Conservation (phyloP, 768 basidiomycete species). For the Calocera viscosa region DNA sequence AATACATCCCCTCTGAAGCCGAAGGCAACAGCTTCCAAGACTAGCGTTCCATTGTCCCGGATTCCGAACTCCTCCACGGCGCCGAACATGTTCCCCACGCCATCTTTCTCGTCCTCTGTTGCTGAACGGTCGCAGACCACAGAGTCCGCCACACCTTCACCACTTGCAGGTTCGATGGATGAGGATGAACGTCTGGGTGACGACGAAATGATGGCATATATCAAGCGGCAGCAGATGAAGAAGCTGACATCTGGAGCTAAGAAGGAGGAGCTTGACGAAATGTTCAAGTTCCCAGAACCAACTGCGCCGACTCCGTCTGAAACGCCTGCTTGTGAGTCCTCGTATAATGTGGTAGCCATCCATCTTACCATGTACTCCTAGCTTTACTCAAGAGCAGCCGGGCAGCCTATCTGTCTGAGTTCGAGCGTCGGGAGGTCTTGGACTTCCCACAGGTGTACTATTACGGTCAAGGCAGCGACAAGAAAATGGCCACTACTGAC, state of each 20-base stretch:
- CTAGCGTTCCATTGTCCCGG: background rate
- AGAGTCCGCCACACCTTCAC: conserved; percentile 54
- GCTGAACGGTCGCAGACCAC: background rate
- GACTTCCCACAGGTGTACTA: conserved; percentile 78
- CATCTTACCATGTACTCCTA: no score
- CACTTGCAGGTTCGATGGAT: conserved; percentile 59
- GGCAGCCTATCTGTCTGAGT: conserved; percentile 64
- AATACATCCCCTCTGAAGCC: background rate
- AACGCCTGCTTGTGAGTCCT: conserved; percentile 54
- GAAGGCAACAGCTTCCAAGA: background rate
- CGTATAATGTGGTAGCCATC: no score
- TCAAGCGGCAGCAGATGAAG: conserved; percentile 79
- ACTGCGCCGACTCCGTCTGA: conserved; percentile 51
- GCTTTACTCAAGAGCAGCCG: conserved; percentile 55
- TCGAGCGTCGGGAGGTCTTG: conserved; percentile 80
- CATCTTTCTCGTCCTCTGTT: conserved; percentile 11
- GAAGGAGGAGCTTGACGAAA: conserved; percentile 74
- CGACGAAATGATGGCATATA: conserved; percentile 94
- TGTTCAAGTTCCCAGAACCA: conserved; percentile 89
- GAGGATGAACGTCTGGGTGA: conserved; percentile 84
- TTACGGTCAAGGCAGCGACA: conserved; percentile 64
- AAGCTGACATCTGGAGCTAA: conserved; percentile 70
- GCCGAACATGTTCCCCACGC: conserved; percentile 1
- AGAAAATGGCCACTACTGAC: conserved; percentile 67
- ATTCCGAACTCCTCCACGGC: conserved; percentile 7